Evolutionary conservation across 768 basidiomycete genomes (phyloP).

Genomic region (Phanerochaete sordida): DNA sequence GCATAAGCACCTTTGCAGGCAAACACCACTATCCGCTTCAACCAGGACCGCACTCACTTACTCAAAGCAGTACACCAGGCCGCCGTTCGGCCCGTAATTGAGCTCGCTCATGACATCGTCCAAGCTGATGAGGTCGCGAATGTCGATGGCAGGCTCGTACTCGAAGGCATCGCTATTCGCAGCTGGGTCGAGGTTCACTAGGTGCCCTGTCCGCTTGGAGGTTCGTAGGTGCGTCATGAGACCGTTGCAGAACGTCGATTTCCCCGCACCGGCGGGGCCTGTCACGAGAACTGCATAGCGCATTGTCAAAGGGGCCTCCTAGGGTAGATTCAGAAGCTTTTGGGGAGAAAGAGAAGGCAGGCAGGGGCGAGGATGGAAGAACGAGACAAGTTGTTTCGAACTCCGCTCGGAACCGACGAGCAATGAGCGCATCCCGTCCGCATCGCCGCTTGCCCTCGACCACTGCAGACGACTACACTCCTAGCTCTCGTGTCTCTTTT

Average conservation of each 20-base stretch:
- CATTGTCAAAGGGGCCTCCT: conserved; percentile 38
- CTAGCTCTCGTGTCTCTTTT: neutral
- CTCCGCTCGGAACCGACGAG: neutral
- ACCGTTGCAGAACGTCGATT: conserved; percentile 88
- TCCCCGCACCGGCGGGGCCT: conserved; percentile 98
- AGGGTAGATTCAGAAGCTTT: neutral
- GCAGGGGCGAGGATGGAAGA: neutral
- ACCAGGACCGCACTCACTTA: conserved; percentile 59
- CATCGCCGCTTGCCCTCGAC: neutral
- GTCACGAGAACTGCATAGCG: conserved; percentile 86
- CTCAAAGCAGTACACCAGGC: conserved; percentile 98
- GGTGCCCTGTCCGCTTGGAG: conserved; percentile 80
- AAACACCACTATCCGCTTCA: neutral
- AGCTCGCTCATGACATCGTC: conserved; percentile 97
- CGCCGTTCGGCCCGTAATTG: conserved; percentile 95
- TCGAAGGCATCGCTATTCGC: conserved; percentile 85
- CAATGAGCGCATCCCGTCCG: neutral
- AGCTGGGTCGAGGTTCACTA: conserved; percentile 97
- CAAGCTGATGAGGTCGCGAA: conserved; percentile 85
- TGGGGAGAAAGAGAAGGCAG: neutral
- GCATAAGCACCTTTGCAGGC: neutral
- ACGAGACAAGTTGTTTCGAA: neutral
- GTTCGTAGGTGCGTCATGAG: conserved; percentile 87
- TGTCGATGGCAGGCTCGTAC: conserved; percentile 90
- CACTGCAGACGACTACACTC: neutral